Evolutionary conservation across 2,329 filamentous ascomycete species (phyloP).

Genomic region (Pleomassaria siparia): DNA sequence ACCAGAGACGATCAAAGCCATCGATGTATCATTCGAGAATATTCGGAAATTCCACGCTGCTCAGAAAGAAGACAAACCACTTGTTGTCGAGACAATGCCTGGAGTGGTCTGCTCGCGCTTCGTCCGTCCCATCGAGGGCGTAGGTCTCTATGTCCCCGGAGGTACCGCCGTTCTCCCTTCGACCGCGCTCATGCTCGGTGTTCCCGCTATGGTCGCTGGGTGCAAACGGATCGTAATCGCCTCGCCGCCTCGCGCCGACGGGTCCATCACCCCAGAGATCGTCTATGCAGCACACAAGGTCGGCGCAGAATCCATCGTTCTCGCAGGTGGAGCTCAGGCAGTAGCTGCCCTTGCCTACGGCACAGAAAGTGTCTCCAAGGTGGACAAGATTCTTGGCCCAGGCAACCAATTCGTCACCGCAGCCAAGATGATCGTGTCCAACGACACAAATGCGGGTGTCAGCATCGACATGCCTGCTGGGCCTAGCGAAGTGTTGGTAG

Average conservation of each 20-base stretch:
- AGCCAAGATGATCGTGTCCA: slow-evolving; percentile 97
- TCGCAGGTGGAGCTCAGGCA: slow-evolving; percentile 93
- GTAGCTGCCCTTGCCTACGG: slow-evolving; percentile 97
- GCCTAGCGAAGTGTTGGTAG: slow-evolving; percentile 93
- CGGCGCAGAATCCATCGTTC: slow-evolving; percentile 90
- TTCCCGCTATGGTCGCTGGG: slow-evolving; percentile 95
- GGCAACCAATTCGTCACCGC: slow-evolving; percentile 99
- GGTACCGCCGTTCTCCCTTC: slow-evolving; percentile 96
- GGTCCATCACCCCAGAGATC: slow-evolving; percentile 91
- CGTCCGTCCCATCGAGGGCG: slow-evolving; percentile 85
- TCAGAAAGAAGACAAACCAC: slow-evolving; percentile 78
- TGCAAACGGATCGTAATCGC: slow-evolving; percentile 94
- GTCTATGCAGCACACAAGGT: slow-evolving; percentile 98
- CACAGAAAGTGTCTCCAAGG: slow-evolving; percentile 90
- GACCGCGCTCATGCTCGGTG: slow-evolving; percentile 95
- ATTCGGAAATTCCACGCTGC: slow-evolving; percentile 92
- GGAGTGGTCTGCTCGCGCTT: slow-evolving; percentile 95
- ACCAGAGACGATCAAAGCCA: slow-evolving; percentile 83
- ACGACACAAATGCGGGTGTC: slow-evolving; percentile 93
- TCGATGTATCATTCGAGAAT: slow-evolving; percentile 91
- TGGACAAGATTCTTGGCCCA: slow-evolving; percentile 97
- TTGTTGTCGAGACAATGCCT: slow-evolving; percentile 95
- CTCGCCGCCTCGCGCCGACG: slow-evolving; percentile 85
- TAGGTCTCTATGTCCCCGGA: slow-evolving; percentile 95
- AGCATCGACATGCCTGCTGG: slow-evolving; percentile 99